These are phyloP conservation scores for Exophiala calicioides DNA, from an alignment of 2,329 filamentous ascomycete genomes.

Conservation along the genomic window DNA sequence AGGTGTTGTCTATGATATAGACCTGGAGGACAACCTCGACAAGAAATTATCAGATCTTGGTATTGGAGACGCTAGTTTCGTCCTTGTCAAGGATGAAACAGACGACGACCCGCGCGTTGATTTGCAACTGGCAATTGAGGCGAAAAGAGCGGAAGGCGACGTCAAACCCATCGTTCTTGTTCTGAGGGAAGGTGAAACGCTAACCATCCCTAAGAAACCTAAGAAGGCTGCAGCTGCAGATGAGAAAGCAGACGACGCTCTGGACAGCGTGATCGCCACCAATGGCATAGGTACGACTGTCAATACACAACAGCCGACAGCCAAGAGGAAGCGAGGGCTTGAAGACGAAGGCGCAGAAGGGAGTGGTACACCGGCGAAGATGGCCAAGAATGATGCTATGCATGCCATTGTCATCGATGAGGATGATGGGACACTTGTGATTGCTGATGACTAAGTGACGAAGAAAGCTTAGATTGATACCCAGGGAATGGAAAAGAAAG, in stretches of 20 bases:
- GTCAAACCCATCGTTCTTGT: slow-evolving; percentile 43
- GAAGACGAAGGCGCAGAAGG: slow-evolving; percentile 23
- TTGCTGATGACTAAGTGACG: slow-evolving; percentile 28
- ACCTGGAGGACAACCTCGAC: slow-evolving; percentile 79
- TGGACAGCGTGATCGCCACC: slow-evolving; percentile 9
- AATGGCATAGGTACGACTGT: slow-evolving; percentile 12
- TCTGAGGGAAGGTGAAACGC: slow-evolving; percentile 33
- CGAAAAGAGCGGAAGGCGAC: slow-evolving; percentile 36
- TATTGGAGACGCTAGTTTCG: slow-evolving; percentile 70
- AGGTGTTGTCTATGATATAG: slow-evolving; percentile 83
- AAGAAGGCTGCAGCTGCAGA: slow-evolving; percentile 34
- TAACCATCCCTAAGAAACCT: slow-evolving; percentile 52
- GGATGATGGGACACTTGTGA: slow-evolving; percentile 28
- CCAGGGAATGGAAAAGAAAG: too few relatives aligned
- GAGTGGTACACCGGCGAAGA: slow-evolving; percentile 22
- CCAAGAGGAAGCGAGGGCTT: slow-evolving; percentile 26
- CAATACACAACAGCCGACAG: slow-evolving; percentile 7
- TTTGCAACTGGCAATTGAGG: slow-evolving; percentile 62
- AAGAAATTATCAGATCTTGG: slow-evolving; percentile 79
- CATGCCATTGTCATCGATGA: slow-evolving; percentile 23
- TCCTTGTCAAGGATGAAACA: slow-evolving; percentile 82
- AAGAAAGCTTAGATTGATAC: too few relatives aligned
- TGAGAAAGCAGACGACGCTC: slow-evolving; percentile 10
- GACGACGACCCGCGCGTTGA: slow-evolving; percentile 68
- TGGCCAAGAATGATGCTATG: slow-evolving; percentile 9